Base-by-base conservation (phyloP, 2,329 filamentous ascomycete species). In the Lachnellula arida region DNA sequence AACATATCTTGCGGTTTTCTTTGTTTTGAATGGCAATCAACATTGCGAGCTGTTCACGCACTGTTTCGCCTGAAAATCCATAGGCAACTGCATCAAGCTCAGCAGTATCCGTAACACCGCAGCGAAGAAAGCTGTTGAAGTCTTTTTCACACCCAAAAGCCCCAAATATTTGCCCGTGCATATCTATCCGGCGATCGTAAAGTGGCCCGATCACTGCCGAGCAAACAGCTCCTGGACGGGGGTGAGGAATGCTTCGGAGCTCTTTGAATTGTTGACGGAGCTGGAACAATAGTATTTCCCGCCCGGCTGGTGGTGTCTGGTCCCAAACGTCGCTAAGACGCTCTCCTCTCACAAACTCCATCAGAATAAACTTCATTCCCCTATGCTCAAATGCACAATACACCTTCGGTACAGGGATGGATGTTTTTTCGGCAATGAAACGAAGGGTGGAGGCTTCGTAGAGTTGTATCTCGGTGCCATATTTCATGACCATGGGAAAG, bases 371-470 rank as follows among this genome's bases (percentile, higher is more conserved):
- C 0, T 68, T 71, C 14, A 5, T 28, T 4, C 58, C 65, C 5
- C 54, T 54, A 44, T 49, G 65, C 9, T 53, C 64, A 59, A 74
- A 75, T 23, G 71, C 65, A 58, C 68, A 73, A 32, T 65, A 54
- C 9, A 73, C 65, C 53, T 65, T 71, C 1, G 72, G 71, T 3
- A 72, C 69, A 1, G 71, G 70, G 44, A 74, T 69, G 43, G 69
- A 70, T 4, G 71, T 74, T 52, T 74, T 34, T 32, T 68, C 54
- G 6, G 62, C 58, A 46, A 74, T 63, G 44, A 73, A 73, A 43
- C 53, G 63, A 62, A 75, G 67, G 6, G 69, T 63, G 32, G 60
- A 60, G 49, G 67, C 72, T 60, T 75, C 70, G 14, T 67, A 64
- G 42, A 71, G 59, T 57, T 69, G 58, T 28, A 64, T 50, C 1